These are phyloP conservation scores for Hemileccinum rubropunctum DNA, from an alignment of 768 basidiomycete species.

Conservation along the genomic window DNA sequence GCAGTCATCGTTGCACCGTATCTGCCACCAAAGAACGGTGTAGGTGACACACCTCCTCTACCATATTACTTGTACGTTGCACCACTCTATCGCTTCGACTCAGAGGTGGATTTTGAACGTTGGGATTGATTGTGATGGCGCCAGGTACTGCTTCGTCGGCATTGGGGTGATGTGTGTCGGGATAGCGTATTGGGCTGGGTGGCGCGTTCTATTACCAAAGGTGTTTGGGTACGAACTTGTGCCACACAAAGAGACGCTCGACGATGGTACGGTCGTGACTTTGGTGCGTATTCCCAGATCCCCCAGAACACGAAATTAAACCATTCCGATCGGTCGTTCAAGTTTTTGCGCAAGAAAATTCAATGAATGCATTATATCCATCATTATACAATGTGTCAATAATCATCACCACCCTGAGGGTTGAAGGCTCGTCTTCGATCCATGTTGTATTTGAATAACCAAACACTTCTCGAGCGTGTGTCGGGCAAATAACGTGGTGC, in stretches of 20 bases:
- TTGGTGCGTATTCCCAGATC: conserved; percentile 34
- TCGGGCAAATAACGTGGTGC: too few species aligned
- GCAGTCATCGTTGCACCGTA: conserved; percentile 55
- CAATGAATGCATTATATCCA: too few species aligned
- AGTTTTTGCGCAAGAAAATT: too few species aligned
- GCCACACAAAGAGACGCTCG: conserved; percentile 45
- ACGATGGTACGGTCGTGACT: conserved; percentile 55
- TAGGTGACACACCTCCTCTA: conserved; percentile 59
- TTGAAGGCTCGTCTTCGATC: too few species aligned
- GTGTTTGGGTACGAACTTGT: conserved; percentile 48
- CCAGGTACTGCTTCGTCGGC: conserved; percentile 52
- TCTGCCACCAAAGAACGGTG: conserved; percentile 48
- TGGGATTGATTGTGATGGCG: conserved; percentile 9
- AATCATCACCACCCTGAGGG: too few species aligned
- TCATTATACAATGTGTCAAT: too few species aligned
- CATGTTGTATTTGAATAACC: too few species aligned
- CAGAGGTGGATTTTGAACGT: conserved; percentile 37
- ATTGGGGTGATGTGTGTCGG: conserved; percentile 47
- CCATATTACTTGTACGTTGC: conserved; percentile 51
- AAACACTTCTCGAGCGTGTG: too few species aligned
- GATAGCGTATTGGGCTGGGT: conserved; percentile 52
- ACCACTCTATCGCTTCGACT: neutral
- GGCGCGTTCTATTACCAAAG: conserved; percentile 49
- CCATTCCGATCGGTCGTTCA: too few species aligned
- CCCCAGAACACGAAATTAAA: too few species aligned